phyloP scores from a whole-genome alignment of 306 rosid species.

The Vicia sativa region DNA sequence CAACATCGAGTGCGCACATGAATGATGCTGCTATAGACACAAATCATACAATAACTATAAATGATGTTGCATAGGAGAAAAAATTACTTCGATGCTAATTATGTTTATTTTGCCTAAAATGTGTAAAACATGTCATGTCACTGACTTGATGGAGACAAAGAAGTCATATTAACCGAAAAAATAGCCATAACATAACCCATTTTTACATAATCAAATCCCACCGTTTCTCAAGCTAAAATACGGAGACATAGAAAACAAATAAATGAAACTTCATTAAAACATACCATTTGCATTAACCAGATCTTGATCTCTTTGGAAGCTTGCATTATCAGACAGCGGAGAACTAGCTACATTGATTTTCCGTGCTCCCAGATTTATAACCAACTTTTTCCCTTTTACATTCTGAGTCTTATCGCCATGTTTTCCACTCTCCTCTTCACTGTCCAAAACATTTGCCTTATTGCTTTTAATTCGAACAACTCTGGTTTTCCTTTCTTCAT shows the following conservation, averaged over 20 bases:
- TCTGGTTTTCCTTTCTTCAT: constrained; percentile 76
- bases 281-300: constrained; percentile 63
- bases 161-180: constrained; percentile 23
- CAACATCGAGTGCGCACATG: constrained; percentile 10
- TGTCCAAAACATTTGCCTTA: constrained; percentile 58
- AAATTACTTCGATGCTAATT: constrained; percentile 10
- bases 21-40: neutral
- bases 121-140: neutral
- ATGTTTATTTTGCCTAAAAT: neutral
- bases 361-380: constrained; percentile 84
- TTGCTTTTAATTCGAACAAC: constrained; percentile 73
- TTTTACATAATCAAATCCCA: constrained; percentile 13
- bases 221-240: neutral
- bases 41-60: constrained; percentile 9
- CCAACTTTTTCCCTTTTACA: constrained; percentile 86
- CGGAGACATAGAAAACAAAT: neutral
- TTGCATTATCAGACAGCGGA: constrained; percentile 84
- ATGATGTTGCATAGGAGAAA: neutral
- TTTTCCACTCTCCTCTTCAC: constrained; percentile 80
- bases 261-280: constrained; percentile 1
- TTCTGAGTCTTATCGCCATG: constrained; percentile 56
- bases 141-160: neutral
- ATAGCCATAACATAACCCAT: constrained; percentile 14
- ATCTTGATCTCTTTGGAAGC: constrained; percentile 81
- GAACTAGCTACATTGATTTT: constrained; percentile 85